phyloP scores from a whole-genome alignment of 1,284 basidiomycete genomes.

The Sphagnurus paluster region DNA sequence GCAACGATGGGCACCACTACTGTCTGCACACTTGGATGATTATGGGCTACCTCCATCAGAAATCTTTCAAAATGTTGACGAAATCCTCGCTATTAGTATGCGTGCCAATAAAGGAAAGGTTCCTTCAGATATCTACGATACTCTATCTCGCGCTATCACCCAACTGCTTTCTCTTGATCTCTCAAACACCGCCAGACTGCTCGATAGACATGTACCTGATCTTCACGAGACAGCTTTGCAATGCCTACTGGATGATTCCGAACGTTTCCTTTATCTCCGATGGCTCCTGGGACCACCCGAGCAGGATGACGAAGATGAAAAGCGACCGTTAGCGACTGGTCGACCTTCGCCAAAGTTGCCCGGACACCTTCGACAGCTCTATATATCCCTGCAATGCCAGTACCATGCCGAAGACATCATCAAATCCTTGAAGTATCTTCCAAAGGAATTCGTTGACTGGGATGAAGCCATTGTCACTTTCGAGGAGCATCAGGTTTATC shows the following conservation, averaged over 20 bases:
- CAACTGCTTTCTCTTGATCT: constrained; percentile 66
- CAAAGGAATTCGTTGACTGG: constrained; percentile 60
- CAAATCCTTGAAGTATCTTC: constrained; percentile 62
- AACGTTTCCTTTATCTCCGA: constrained; percentile 79
- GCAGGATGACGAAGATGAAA: constrained; percentile 46
- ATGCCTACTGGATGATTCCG: constrained; percentile 46
- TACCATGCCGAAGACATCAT: constrained; percentile 72
- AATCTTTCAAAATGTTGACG: constrained; percentile 65
- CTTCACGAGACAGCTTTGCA: constrained; percentile 63
- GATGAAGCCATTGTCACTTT: constrained; percentile 60
- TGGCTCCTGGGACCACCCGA: constrained; percentile 67
- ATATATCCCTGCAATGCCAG: constrained; percentile 73
- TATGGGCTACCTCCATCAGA: constrained; percentile 60
- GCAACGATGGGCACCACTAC: constrained; percentile 72
- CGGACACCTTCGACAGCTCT: constrained; percentile 54
- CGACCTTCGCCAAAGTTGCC: constrained; percentile 47
- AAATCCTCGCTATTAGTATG: constrained; percentile 53
- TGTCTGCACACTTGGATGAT: constrained; percentile 80
- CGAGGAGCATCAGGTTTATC: constrained; percentile 65
- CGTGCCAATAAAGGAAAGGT: constrained; percentile 46
- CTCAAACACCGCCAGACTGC: constrained; percentile 67
- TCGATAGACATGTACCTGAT: constrained; percentile 68
- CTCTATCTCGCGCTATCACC: constrained; percentile 59
- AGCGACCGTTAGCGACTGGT: constrained; percentile 21
- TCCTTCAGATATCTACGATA: constrained; percentile 51